Base-by-base conservation (phyloP, 2,329 filamentous ascomycete genomes). In the Fusarium neocosmosporiellum region DNA sequence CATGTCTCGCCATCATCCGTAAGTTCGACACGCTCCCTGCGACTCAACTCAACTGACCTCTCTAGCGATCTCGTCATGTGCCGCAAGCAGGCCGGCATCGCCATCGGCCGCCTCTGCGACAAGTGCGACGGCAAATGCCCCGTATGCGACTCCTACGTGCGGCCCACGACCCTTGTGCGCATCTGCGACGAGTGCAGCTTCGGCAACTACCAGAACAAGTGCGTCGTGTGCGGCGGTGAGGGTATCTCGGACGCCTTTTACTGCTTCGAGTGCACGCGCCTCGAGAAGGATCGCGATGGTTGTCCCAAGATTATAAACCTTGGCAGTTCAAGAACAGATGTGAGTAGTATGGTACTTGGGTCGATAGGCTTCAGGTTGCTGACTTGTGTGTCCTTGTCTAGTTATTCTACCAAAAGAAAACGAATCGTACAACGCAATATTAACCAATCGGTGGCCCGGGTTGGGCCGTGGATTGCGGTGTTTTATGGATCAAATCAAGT, bases 141-240 rank as follows among this genome's bases (percentile, higher is more conserved):
- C 75, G 95, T 99, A 70, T 99, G 96, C 90, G 96, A 99, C 83
- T 97, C 94, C 70, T 99, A 99, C 89, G 96, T 99, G 73, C 95
- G 96, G 18, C 96, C 96, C 14, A 99, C 96, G 31, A 98, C 96
- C 10, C 92, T 98, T 65, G 96, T 97, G 69, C 94, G 96, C 80
- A 98, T 99, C 86, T 99, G 96, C 88, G 96, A 99, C 87, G 96
- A 99, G 86, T 99, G 96, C 88, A 95, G 94, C 82, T 99, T 99
- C 83, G 96, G 96, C 81, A 99, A 99, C 88, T 99, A 98, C 87
- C 96, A 98, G 86, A 99, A 99, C 87, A 99, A 99, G 84, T 99
- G 96, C 82, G 95, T 99, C 76, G 96, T 99, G 48, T 99, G 96
- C 84, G 96, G 96, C 82, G 96, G 96, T 78, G 96, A 98, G 85